Evolutionary conservation across 1,284 basidiomycete genomes (phyloP), one percentile per base, ranked within the genome.

Genomic region (Papiliotrema fonsecae): DNA sequence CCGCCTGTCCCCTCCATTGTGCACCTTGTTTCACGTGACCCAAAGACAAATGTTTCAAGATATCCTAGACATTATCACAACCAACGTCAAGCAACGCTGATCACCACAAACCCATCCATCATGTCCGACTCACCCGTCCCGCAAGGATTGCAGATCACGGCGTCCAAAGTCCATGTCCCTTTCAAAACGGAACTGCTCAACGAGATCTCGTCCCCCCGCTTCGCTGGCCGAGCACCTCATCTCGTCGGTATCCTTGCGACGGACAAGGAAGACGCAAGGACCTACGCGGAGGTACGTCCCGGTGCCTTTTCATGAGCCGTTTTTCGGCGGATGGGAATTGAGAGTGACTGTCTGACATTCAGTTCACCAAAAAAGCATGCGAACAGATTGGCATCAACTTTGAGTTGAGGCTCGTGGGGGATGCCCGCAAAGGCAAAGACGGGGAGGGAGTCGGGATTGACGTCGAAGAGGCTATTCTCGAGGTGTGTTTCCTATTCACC

Each of bases 241-340:
- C 80, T 98, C 22, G 85, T 97, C 48, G 94, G 93, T 9, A 96
- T 97, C 61, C 80, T 98, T 24, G 86, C 89, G 1, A 96, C 91
- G 1, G 82, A 84, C 0, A 85, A 86, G 41, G 83, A 84, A 3
- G 92, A 94, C 1, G 94, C 91, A 65, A 84, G 82, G 64, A 85
- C 81, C 56, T 98, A 98, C 66, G 88, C 94, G 16, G 87, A 93
- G 61, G 71, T 72, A 46, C 47, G 69, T 60, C 6, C 19, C 13
- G 30, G 11, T 14, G 6, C 13, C 38, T 27, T 19, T 22, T 32
- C 4, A 16, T 36, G 9, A 21, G 25, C 38, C 13, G 9, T 14
- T 6, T 34, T 19, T 40, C 19, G 48, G 3, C 36, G 36, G 39
- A 18, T 48, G 34, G 18, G 35, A n/a, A n/a, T n/a, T n/a, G n/a